These are phyloP conservation scores for Ploettnerulaceae sp. DNA, from an alignment of 2,329 filamentous ascomycete genomes.

Conservation along the genomic window DNA sequence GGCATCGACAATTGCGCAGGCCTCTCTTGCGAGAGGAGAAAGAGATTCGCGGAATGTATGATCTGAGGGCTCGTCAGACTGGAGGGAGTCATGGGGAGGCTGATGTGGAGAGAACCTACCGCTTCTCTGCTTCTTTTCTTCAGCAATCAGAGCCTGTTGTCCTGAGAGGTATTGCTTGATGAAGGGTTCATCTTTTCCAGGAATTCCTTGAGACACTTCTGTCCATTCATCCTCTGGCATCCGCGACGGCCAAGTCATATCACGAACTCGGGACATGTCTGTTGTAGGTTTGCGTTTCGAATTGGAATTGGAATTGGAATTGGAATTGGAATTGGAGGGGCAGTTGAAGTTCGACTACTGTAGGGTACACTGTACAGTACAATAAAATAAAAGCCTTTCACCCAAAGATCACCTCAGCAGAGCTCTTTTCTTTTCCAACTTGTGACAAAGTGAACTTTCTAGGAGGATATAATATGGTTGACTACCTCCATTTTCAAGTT, in stretches of 20 bases:
- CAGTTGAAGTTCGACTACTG: no score
- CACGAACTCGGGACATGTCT: constrained; percentile 26
- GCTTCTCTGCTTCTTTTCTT: constrained; percentile 79
- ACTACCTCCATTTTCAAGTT: no score
- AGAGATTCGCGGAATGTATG: constrained; percentile 67
- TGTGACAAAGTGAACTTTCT: no score
- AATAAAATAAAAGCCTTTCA: no score
- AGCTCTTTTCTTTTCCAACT: no score
- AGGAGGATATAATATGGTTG: no score
- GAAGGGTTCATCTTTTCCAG: constrained; percentile 62
- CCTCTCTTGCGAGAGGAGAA: constrained; percentile 72
- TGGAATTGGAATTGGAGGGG: no score
- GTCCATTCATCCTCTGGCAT: constrained; percentile 52
- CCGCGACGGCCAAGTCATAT: constrained; percentile 29
- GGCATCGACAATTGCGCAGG: constrained; percentile 72
- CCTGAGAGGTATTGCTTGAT: constrained; percentile 77
- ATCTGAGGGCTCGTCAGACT: constrained; percentile 42
- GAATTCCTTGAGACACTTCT: constrained; percentile 52
- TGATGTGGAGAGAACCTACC: constrained; percentile 45
- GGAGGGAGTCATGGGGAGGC: constrained; percentile 26
- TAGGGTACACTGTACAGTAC: no score
- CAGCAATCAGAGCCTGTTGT: constrained; percentile 66
- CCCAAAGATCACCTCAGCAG: no score
- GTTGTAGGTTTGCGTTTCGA: constrained; percentile 3
- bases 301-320: no score